A percentile compares a stretch with the other conserved stretches of the same genome.
Conservation (phyloP, 768 basidiomycete species). For the Pleurotus cornucopiae region DNA sequence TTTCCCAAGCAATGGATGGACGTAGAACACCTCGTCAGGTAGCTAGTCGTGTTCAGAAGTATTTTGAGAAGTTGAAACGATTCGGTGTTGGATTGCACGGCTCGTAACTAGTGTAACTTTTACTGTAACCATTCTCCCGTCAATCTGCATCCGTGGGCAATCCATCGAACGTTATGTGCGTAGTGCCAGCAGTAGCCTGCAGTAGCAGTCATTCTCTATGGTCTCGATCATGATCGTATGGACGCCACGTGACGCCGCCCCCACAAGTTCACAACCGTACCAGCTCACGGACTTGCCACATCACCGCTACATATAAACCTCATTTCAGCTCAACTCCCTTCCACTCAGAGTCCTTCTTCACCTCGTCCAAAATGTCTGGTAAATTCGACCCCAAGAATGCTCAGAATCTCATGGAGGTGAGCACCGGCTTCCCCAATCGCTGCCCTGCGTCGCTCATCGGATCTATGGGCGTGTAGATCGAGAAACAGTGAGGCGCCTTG, state of each 20-base stretch:
- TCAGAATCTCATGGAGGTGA: constrained; percentile 87
- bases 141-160: neutral
- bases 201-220: neutral
- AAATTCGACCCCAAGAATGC: constrained; percentile 86
- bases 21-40: constrained; percentile 76
- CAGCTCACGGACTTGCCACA: constrained; percentile 12
- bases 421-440: constrained; percentile 13
- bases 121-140: neutral
- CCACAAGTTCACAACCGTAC: neutral
- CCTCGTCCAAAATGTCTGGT: constrained; percentile 32
- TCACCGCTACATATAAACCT: constrained; percentile 9
- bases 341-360: neutral
- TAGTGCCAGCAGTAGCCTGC: neutral
- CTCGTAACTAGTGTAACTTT: neutral
- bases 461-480: constrained; percentile 55
- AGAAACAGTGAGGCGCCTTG: constrained; percentile 78
- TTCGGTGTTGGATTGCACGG: constrained; percentile 47
- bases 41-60: constrained; percentile 87
- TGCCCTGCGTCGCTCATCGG: neutral
- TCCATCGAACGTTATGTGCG: constrained; percentile 2
- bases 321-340: constrained; percentile 2
- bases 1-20: constrained; percentile 78
- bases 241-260: neutral
- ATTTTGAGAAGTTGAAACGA: constrained; percentile 78
- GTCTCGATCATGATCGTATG: neutral